phyloP scores from a whole-genome alignment of 352 stramenopile species.

The Plasmopara muralis region DNA sequence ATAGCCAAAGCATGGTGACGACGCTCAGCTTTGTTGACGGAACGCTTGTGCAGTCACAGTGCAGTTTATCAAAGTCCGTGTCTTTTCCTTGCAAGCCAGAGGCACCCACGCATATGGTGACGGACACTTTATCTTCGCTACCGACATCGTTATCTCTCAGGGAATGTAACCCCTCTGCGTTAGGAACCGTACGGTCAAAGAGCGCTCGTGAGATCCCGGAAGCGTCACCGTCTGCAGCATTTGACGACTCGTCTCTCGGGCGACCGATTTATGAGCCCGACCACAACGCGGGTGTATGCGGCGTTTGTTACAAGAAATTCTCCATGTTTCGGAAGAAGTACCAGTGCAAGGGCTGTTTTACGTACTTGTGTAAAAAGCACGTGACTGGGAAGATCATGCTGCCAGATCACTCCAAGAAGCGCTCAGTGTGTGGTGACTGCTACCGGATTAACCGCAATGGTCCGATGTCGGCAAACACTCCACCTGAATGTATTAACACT shows the following conservation, averaged over 20 bases:
- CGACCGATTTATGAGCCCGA: conserved; percentile 37
- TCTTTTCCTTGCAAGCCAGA: conserved; percentile 17
- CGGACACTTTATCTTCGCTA: conserved; percentile 18
- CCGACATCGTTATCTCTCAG: conserved; percentile 13
- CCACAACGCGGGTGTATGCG: conserved; percentile 58
- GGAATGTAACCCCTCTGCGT: conserved; percentile 3
- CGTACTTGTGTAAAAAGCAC: conserved; percentile 74
- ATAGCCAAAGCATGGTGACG: conserved; percentile 34
- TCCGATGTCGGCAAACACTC: conserved; percentile 34
- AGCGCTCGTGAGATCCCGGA: conserved; percentile 12
- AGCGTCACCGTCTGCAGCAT: neutral
- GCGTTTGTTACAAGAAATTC: conserved; percentile 84
- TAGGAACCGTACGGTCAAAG: conserved; percentile 18
- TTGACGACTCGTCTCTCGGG: conserved; percentile 25
- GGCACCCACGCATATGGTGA: conserved; percentile 10
- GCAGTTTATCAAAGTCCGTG: conserved; percentile 19
- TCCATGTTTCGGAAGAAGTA: conserved; percentile 84
- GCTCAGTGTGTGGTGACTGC: conserved; percentile 70
- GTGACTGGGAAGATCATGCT: conserved; percentile 66
- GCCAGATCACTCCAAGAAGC: conserved; percentile 55
- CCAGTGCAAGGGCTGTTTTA: conserved; percentile 77
- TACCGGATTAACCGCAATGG: conserved; percentile 56
- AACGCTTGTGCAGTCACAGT: conserved; percentile 32
- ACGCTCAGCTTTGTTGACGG: conserved; percentile 38
- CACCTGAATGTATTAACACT: conserved; percentile 12